Conservation (phyloP, 2,329 filamentous ascomycete genomes). For the Arthrobotrys conoides region DNA sequence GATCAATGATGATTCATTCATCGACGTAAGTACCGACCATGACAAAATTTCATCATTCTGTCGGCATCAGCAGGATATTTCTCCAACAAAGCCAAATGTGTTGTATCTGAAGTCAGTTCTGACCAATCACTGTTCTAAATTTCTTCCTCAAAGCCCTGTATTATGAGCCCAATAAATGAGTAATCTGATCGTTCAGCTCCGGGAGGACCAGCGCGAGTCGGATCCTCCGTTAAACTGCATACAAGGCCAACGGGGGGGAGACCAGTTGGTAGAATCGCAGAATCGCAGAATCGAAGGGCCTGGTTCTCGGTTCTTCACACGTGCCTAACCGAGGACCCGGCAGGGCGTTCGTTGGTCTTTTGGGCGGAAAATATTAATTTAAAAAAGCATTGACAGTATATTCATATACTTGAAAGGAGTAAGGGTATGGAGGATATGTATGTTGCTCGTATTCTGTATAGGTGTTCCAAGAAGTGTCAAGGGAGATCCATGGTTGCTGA, state of each 20-base stretch:
- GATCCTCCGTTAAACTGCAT: slow-evolving; percentile 43
- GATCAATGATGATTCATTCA: neutral
- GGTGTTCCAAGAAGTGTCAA: slow-evolving; percentile 10
- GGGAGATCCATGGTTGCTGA: slow-evolving; percentile 35
- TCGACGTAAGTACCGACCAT: neutral
- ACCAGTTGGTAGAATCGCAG: neutral
- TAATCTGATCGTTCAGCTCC: slow-evolving; percentile 45
- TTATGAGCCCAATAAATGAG: slow-evolving; percentile 25
- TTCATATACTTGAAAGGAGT: neutral
- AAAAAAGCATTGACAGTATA: slow-evolving; percentile 12
- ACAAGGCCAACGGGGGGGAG: neutral
- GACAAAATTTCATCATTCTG: too few relatives aligned
- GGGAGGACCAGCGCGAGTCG: slow-evolving; percentile 32
- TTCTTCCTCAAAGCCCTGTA: neutral
- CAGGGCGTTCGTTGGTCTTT: neutral
- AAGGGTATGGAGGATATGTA: too few relatives aligned
- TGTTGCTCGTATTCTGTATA: neutral
- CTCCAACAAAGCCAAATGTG: slow-evolving; percentile 51
- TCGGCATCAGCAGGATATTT: neutral
- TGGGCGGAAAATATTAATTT: slow-evolving; percentile 5
- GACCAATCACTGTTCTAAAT: slow-evolving; percentile 20
- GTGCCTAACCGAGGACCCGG: slow-evolving; percentile 19
- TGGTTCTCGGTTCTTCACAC: slow-evolving; percentile 33
- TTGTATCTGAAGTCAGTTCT: slow-evolving; percentile 49
- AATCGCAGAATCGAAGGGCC: slow-evolving; percentile 27